Base-by-base conservation (phyloP, 805 yeast genomes). In the Yamadazyma ubonensis region DNA sequence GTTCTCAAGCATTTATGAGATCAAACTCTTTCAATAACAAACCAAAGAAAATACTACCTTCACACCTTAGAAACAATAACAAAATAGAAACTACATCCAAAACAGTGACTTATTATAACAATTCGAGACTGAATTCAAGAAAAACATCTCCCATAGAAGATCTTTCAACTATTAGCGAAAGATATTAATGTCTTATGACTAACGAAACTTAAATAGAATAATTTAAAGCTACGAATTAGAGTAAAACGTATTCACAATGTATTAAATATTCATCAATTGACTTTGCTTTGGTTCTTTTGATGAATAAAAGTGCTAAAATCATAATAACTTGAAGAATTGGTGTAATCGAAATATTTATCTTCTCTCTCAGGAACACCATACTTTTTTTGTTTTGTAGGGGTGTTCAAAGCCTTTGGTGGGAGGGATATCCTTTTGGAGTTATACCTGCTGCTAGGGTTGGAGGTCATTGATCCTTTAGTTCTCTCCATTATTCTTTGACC, bases 21-120 rank as follows among this genome's bases (percentile, higher is more conserved):
- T 65, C 73, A 2, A 66, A 64, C 43, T 68, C 73, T 2, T 68
- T 58, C 51, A 66, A 58, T 41, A 63, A 65, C 33, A 61, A 52
- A 39, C 73, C 75, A 2, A 43, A 36, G 59, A 58, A 42, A 43
- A 52, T n/a, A 39, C 54, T 15, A 30, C 49, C 33, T 61, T 60
- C 19, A 22, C 5, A 29, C n/a, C 12, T 33, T 4, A 25, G 21
- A 26, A 27, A 16, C 18, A 48, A 59, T 3, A 66, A 61, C 41
- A 67, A 63, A 40, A 66, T 69, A 14, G 64, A 66, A 39, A 62
- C 70, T 2, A 32, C 47, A 6, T 59, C 57, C 36, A 69, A 63
- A 39, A 68, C 73, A 0, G 73, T 69, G n/a, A 69, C 75, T 2
- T 66, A 65, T 33, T 69, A 65, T 48, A 49, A 23, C n/a, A 41